phyloP scores from a whole-genome alignment of 352 stramenopile species.

The Globisporangium irregulare region DNA sequence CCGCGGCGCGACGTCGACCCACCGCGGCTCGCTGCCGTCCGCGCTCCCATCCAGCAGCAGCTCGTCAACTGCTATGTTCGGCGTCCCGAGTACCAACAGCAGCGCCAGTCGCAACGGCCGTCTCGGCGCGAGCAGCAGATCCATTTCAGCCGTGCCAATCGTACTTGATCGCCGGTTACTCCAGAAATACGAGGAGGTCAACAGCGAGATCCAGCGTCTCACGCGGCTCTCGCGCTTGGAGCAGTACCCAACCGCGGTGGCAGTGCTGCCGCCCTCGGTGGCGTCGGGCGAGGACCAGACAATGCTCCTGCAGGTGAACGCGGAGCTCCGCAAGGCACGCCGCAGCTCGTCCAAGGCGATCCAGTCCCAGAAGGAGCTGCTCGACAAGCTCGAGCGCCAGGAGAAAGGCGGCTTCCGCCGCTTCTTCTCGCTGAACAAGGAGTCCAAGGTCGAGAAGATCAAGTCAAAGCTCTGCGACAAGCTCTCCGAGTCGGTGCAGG shows the following conservation, averaged over 20 bases:
- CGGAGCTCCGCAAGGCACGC: conserved; percentile 57
- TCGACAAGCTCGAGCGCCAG: conserved; percentile 80
- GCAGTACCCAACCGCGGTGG: conserved; percentile 9
- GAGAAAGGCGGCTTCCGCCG: conserved; percentile 59
- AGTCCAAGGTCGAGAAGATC: conserved; percentile 71
- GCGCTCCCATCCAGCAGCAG: conserved; percentile 5
- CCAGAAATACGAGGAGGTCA: conserved; percentile 75
- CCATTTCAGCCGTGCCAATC: conserved; percentile 11
- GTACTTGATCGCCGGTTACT: conserved; percentile 64
- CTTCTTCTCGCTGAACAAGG: conserved; percentile 70
- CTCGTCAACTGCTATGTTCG: conserved; percentile 7
- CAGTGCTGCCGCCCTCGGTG: background rate
- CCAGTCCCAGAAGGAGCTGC: conserved; percentile 75
- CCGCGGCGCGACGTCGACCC: conserved; percentile 9
- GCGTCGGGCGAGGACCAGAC: conserved; percentile 16
- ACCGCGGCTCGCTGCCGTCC: conserved; percentile 18
- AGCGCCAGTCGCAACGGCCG: background rate
- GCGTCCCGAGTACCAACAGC: conserved; percentile 1
- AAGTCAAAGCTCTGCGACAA: conserved; percentile 69
- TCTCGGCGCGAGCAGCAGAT: background rate
- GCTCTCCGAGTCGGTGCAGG: conserved; percentile 58
- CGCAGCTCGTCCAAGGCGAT: conserved; percentile 72
- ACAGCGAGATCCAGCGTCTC: conserved; percentile 70
- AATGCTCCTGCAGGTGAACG: conserved; percentile 32
- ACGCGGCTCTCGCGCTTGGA: conserved; percentile 60